Conservation (phyloP, 2,329 filamentous ascomycete genomes). For the Fusarium nisikadoi region DNA sequence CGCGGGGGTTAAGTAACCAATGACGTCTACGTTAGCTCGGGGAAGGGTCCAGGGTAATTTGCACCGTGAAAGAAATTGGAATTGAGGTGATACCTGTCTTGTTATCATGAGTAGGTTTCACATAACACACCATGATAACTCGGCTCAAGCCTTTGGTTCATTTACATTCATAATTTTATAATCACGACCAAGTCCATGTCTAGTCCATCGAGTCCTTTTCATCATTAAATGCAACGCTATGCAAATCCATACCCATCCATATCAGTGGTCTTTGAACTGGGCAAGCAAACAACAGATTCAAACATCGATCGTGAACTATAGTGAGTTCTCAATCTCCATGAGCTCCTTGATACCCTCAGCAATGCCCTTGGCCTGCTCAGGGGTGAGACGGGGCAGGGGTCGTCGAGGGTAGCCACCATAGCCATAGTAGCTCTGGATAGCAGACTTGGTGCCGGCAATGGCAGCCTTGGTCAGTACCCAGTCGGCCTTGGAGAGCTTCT, state of each 20-base stretch:
- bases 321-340: constrained; percentile 71
- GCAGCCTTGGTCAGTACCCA: constrained; percentile 86
- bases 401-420: constrained; percentile 82
- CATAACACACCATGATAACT: not conserved
- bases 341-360: constrained; percentile 69
- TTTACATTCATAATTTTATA: constrained; percentile 28
- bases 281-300: not conserved
- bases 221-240: constrained; percentile 40
- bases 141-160: constrained; percentile 15
- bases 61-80: constrained; percentile 6
- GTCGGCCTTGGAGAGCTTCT: constrained; percentile 80
- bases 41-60: constrained; percentile 4
- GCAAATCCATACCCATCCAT: constrained; percentile 26
- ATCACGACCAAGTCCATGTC: constrained; percentile 10
- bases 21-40: constrained; percentile 3
- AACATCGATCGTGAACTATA: constrained; percentile 47
- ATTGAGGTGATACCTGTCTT: not conserved
- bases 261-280: not conserved
- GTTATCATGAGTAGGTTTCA: not conserved
- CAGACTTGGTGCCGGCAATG: constrained; percentile 87
- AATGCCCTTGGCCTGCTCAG: constrained; percentile 64
- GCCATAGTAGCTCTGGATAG: constrained; percentile 82
- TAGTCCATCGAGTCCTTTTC: constrained; percentile 9
- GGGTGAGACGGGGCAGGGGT: constrained; percentile 74
- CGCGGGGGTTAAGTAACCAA: constrained; percentile 12